Evolutionary conservation across 1,284 basidiomycete species (phyloP).

Genomic region (Calocybe gambosa): DNA sequence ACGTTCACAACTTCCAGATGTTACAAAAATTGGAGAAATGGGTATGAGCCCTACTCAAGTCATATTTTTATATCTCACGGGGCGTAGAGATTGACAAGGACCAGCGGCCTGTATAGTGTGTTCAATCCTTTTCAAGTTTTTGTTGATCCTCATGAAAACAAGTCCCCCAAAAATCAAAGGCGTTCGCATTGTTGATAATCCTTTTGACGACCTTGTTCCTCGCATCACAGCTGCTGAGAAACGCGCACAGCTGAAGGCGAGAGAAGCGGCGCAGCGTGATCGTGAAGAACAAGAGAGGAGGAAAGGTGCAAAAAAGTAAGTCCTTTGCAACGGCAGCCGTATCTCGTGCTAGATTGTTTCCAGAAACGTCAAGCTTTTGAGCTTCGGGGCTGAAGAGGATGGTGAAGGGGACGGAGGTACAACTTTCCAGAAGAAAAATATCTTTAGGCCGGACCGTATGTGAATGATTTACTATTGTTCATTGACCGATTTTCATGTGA

Average conservation of each 20-base stretch:
- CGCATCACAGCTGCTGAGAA: constrained; percentile 95
- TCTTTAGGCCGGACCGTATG: constrained; percentile 77
- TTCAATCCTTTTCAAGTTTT: constrained; percentile 11
- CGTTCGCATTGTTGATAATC: constrained; percentile 84
- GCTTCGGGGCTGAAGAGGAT: constrained; percentile 81
- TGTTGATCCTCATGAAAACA: not conserved
- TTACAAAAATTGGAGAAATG: constrained; percentile 84
- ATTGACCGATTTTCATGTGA: constrained; percentile 1
- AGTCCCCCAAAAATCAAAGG: constrained; percentile 88
- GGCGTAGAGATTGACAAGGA: constrained; percentile 72
- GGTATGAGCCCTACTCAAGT: constrained; percentile 38
- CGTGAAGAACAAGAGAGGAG: constrained; percentile 69
- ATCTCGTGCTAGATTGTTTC: constrained; percentile 1
- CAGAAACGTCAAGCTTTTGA: constrained; percentile 84
- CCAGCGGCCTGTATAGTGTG: constrained; percentile 82
- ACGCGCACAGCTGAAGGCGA: constrained; percentile 73
- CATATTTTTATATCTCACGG: not conserved
- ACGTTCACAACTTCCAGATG: constrained; percentile 49
- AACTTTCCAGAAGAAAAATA: constrained; percentile 69
- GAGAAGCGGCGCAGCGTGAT: constrained; percentile 69
- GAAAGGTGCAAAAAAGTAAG: constrained; percentile 81
- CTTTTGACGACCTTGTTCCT: constrained; percentile 91
- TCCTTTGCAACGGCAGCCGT: not conserved
- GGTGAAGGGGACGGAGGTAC: constrained; percentile 46
- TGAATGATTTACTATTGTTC: constrained; percentile 15